Conservation (phyloP, 2,329 filamentous ascomycete species). For the Purpureocillium takamizusanense region DNA sequence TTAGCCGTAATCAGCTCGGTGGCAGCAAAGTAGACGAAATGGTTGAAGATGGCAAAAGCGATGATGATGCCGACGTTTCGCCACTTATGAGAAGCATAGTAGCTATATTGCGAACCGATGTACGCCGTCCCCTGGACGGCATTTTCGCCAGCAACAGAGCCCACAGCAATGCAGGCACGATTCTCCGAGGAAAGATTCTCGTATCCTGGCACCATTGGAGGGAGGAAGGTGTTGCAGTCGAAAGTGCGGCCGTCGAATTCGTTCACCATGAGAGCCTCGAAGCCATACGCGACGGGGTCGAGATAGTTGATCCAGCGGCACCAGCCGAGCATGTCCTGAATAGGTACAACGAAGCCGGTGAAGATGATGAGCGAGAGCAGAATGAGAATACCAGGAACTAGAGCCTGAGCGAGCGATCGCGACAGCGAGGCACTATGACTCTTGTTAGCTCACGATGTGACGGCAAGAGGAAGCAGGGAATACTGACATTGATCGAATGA, state of each 20-base stretch:
- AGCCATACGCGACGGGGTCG: slow-evolving; percentile 56
- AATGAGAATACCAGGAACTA: not conserved
- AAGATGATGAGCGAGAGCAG: slow-evolving; percentile 17
- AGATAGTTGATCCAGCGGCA: slow-evolving; percentile 60
- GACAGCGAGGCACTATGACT: slow-evolving; percentile 3
- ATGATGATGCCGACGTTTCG: slow-evolving; percentile 49
- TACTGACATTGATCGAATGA: slow-evolving; percentile 37
- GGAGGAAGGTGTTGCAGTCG: slow-evolving; percentile 6
- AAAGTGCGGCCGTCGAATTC: slow-evolving; percentile 43
- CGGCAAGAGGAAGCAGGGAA: not conserved
- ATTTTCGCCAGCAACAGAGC: slow-evolving; percentile 33
- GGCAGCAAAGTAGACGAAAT: slow-evolving; percentile 35
- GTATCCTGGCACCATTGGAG: slow-evolving; percentile 16
- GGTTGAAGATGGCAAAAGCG: slow-evolving; percentile 39
- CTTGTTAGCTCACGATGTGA: not conserved
- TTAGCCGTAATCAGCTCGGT: slow-evolving; percentile 38
- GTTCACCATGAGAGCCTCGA: slow-evolving; percentile 57
- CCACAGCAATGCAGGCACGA: slow-evolving; percentile 37
- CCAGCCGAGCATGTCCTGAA: slow-evolving; percentile 50
- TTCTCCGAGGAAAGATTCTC: slow-evolving; percentile 13
- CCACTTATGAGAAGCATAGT: slow-evolving; percentile 40
- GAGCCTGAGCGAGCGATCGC: slow-evolving; percentile 2
- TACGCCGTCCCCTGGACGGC: slow-evolving; percentile 39
- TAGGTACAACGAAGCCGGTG: slow-evolving; percentile 40
- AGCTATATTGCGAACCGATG: slow-evolving; percentile 36